Evolutionary conservation across 139 green algal genomes (phyloP).

Genomic region (Chlorella sp.): DNA sequence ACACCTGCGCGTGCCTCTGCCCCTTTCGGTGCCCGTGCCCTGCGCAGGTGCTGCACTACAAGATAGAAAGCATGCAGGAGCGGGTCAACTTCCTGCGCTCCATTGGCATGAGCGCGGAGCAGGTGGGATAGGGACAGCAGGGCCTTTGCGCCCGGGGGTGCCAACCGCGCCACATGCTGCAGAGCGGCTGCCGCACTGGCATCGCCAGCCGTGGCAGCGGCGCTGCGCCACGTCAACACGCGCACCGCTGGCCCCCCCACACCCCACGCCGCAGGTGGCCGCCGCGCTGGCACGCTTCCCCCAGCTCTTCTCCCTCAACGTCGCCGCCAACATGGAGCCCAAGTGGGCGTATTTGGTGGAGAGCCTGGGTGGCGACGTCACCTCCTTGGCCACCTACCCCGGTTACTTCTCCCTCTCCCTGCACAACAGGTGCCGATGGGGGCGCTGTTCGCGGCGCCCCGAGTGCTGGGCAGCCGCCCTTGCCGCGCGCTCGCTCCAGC

Average conservation of each 20-base stretch:
- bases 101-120: conserved; percentile 55
- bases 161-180: too few species aligned
- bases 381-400: conserved; percentile 59
- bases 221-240: too few species aligned
- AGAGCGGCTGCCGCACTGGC: too few species aligned
- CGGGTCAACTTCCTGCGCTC: conserved; percentile 35
- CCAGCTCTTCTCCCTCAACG: conserved; percentile 64
- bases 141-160: too few species aligned
- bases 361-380: conserved; percentile 42
- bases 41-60: conserved; percentile 77
- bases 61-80: conserved; percentile 46
- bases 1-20: not conserved
- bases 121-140: too few species aligned
- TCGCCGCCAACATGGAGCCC: conserved; percentile 59
- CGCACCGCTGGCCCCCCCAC: too few species aligned
- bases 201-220: too few species aligned
- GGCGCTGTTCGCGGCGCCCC: conserved; percentile 37
- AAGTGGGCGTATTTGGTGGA: conserved; percentile 74
- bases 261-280: conserved; percentile 32
- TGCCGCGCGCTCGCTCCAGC: conserved; percentile 26
- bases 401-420: conserved; percentile 76
- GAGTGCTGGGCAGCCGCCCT: too few species aligned
- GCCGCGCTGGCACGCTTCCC: conserved; percentile 48
- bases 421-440: conserved; percentile 45
- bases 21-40: not conserved